Conservation (phyloP, 441 rosid species). For the Heliophila coronopifolia region DNA sequence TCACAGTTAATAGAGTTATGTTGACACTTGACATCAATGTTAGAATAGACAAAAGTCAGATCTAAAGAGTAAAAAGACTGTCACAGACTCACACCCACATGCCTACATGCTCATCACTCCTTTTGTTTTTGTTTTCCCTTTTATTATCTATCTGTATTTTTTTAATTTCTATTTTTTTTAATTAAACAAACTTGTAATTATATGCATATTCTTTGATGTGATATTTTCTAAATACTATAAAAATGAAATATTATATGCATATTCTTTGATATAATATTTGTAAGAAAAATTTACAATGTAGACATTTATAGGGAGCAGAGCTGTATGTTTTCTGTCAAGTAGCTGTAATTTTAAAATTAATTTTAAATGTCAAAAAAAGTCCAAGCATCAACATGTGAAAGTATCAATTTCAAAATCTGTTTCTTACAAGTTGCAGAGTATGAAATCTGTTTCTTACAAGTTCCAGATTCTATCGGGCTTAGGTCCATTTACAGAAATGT, state of each 20-base stretch:
- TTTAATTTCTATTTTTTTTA: no score
- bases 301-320: constrained; percentile 20
- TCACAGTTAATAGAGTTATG: constrained; percentile 9
- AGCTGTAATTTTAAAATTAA: constrained; percentile 9
- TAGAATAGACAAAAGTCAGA: constrained; percentile 32
- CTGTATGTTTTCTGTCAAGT: constrained; percentile 28
- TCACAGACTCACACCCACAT: constrained; percentile 31
- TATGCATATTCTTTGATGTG: constrained; percentile 11
- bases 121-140: background rate
- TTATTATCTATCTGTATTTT: background rate
- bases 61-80: constrained; percentile 22
- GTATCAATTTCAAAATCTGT: constrained; percentile 15
- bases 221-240: no score
- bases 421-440: constrained; percentile 20
- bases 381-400: constrained; percentile 16
- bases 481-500: no score
- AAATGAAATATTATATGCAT: no score
- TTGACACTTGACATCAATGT: constrained; percentile 32
- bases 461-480: no score
- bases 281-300: background rate
- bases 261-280: background rate
- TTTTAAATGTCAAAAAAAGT: background rate
- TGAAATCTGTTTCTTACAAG: no score
- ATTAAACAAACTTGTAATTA: background rate
- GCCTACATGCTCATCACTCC: constrained; percentile 30